Evolutionary conservation across 148 eudicot species (phyloP).

Genomic region (Camellia sinensis): DNA sequence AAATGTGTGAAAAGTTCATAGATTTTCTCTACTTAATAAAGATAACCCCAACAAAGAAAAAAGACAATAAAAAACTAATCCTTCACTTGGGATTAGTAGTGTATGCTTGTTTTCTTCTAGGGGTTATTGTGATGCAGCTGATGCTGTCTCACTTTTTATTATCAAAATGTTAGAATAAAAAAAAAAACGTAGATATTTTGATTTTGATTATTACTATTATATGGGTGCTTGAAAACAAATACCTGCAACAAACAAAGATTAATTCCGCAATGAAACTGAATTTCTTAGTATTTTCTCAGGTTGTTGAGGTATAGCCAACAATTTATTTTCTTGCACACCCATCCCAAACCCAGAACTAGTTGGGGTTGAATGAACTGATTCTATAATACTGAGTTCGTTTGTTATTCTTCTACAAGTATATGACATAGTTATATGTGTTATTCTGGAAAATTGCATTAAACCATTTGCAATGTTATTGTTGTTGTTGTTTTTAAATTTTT

Average conservation of each 20-base stretch:
- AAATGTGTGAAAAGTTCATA: background rate
- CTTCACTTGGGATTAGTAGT: too few relatives aligned
- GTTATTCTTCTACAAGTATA: background rate
- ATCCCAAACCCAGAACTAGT: background rate
- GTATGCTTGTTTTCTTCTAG: too few relatives aligned
- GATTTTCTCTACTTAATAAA: too few relatives aligned
- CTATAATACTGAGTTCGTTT: background rate
- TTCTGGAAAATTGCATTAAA: background rate
- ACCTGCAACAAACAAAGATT: background rate
- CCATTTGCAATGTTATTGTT: background rate
- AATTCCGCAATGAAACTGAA: background rate
- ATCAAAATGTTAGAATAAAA: background rate
- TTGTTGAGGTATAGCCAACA: background rate
- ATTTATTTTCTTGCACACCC: background rate
- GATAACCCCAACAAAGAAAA: too few relatives aligned
- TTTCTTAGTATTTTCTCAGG: background rate
- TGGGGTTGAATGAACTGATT: constrained; percentile 2
- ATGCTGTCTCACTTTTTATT: background rate
- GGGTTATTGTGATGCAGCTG: background rate
- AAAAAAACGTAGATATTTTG: background rate
- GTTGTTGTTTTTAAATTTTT: background rate
- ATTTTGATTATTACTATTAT: background rate
- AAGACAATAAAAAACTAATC: too few relatives aligned
- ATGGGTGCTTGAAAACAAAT: background rate
- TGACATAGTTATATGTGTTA: background rate